Conservation (phyloP, 192 early-diverging fungal species). For the Mortierella antarctica region DNA sequence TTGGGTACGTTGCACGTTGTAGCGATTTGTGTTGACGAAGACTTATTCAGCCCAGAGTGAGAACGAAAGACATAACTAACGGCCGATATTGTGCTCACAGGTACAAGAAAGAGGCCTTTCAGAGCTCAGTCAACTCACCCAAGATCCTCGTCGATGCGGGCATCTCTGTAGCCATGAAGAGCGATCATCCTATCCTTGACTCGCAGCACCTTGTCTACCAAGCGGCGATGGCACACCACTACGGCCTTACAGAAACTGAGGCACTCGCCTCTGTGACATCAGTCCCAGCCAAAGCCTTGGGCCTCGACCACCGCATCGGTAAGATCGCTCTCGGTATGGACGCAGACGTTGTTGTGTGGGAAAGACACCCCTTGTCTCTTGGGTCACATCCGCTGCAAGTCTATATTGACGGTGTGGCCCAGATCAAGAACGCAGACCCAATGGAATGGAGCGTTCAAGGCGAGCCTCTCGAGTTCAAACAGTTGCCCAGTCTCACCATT, state of each 20-base stretch:
- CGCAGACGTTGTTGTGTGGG: constrained; percentile 84
- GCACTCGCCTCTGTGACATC: constrained; percentile 74
- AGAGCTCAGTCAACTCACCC: constrained; percentile 62
- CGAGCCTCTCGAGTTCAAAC: constrained; percentile 11
- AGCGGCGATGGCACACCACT: constrained; percentile 75
- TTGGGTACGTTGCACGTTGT: constrained; percentile 31
- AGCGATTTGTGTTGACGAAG: background rate
- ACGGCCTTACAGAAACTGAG: constrained; percentile 66
- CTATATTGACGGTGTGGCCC: constrained; percentile 73
- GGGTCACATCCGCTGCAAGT: constrained; percentile 81
- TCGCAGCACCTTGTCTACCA: constrained; percentile 76
- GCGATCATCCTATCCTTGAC: constrained; percentile 80
- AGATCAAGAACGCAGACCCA: constrained; percentile 30
- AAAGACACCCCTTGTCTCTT: constrained; percentile 69
- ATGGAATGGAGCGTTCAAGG: constrained; percentile 3
- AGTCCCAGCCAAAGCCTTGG: constrained; percentile 72
- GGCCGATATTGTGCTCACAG: background rate
- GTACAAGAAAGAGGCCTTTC: constrained; percentile 81
- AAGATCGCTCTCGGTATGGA: constrained; percentile 71
- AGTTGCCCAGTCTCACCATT: background rate
- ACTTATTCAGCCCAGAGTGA: background rate
- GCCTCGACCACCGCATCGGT: constrained; percentile 76
- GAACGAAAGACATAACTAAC: background rate
- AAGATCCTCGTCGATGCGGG: constrained; percentile 70
- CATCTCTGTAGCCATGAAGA: constrained; percentile 76